Percentiles rank a stretch among this genome's conserved stretches.
Evolutionary conservation across 805 yeast species (phyloP).

Genomic region (Barnettozyma wickerhamii): DNA sequence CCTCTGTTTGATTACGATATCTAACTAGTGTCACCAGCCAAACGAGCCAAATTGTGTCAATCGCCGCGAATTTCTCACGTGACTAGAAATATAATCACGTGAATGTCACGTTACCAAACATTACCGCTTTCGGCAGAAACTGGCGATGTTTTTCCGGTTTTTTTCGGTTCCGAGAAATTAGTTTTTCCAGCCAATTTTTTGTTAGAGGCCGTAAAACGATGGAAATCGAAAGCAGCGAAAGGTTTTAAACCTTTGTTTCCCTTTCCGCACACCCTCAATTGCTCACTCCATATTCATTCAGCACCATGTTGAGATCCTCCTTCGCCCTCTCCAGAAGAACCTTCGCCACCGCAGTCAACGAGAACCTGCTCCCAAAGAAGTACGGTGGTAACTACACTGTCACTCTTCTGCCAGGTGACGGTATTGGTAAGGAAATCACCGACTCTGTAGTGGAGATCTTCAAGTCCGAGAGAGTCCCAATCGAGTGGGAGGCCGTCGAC

Average conservation of each 20-base stretch:
- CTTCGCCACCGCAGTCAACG: constrained; percentile 54
- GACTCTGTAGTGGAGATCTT: constrained; percentile 90
- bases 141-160: too few relatives aligned
- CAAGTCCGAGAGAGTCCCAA: constrained; percentile 82
- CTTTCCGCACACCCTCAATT: background rate
- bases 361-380: constrained; percentile 73
- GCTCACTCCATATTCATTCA: background rate
- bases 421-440: constrained; percentile 94
- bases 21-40: too few relatives aligned
- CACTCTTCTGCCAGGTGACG: constrained; percentile 96
- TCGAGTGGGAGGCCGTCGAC: constrained; percentile 86
- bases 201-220: background rate
- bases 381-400: constrained; percentile 95
- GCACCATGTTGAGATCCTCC: constrained; percentile 30
- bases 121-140: background rate
- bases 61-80: background rate
- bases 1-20: too few relatives aligned
- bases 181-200: constrained; percentile 1
- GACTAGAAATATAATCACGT: background rate
- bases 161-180: constrained; percentile 3
- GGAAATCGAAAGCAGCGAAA: background rate
- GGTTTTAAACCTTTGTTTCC: background rate
- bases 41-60: background rate
- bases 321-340: constrained; percentile 29
- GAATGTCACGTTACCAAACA: background rate